Base-by-base conservation (phyloP, 2,329 filamentous ascomycete genomes). In the Ascochyta clinopodiicola region DNA sequence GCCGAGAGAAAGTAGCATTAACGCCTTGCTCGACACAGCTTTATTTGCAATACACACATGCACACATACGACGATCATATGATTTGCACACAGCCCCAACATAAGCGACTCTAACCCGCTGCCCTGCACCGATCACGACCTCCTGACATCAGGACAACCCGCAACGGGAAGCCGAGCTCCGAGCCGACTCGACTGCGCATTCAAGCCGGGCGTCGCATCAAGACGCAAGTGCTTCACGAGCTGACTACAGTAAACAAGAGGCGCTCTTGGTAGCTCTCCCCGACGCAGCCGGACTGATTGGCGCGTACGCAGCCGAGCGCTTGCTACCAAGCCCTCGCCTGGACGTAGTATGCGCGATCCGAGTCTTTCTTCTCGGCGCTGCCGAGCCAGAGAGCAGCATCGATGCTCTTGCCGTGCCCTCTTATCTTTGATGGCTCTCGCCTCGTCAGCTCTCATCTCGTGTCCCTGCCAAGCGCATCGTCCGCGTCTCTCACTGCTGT, bases 281-380 rank as follows among this genome's bases (percentile, higher is more conserved):
- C 29, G 12, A 31, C 12, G 12, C 29, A 31, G 12, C 12, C 12
- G 29, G 29, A 8, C n/a, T 45, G 45, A 55, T 55, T 55, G 52
- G 52, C 29, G 13, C 52, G 52, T 45, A 31, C 10, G n/a, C 27
- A 27, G 32, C 51, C 51, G 51, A 54, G 27, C 29, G 9, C 22
- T 34, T 35, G 25, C 34, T 17, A 7, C 13, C 25, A 44, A 48
- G 21, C 27, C 40, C 35, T 36, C 38, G 34, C 40, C 38, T 17
- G 17, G 17, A 17, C 17, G 17, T 17, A 8, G 3, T 22, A 34
- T 49, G 51, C 45, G 29, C 39, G 51, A 55, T 55, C 39, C 45
- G 40, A 39, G 51, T 39, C 27, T 34, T 34, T 34, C 22, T 17
- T 17, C 17, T 17, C 38, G 34, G 25, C 21, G 1, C 15, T 25